Evolutionary conservation across 768 basidiomycete genomes (phyloP), one percentile per base, ranked within the genome.

Genomic region (Russula dissimulans): DNA sequence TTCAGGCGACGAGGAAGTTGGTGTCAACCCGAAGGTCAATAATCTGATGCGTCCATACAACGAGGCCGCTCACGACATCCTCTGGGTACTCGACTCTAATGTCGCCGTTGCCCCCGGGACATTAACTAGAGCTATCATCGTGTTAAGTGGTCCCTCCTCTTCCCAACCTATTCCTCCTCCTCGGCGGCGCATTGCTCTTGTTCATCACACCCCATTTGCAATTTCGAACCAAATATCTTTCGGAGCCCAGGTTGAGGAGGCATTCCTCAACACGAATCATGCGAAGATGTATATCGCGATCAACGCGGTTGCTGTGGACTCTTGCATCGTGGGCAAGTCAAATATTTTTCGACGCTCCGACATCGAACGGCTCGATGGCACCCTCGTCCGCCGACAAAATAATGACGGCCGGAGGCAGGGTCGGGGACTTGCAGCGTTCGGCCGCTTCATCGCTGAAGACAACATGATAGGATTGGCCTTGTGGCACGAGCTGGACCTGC

Each of bases 41-140:
- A 98, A 98, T 72, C 85, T 99, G 49, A 79, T 94, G 63, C 84
- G 85, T 38, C 81, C 95, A 14, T 97, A 94, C 71, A 77, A 78
- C 47, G 75, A 82, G 69, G 97, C 95, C 0, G 74, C 79, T 56
- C 78, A 97, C 69, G 93, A 98, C 68, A 89, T 98, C 51, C 75
- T 98, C 52, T 99, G 95, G 95, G 88, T 98, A 34, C 79, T 98
- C 52, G 97, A 99, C 72, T 97, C 95, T n/a, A 95, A 95, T 65
- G 82, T 98, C 54, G 81, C 84, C 59, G 85, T 86, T 26, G 82
- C 83, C 47, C 78, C 86, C 0, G 86, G 86, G 15, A 88, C 92
- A 11, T 82, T 99, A 29, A 84, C 87, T 3, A 85, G 91, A 59
- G 85, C 92, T 14, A 89, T 98, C 38, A 90, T 89, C 67, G 76